These are phyloP conservation scores for Phytophthora pini DNA, from an alignment of 352 stramenopile species.

Conservation along the genomic window DNA sequence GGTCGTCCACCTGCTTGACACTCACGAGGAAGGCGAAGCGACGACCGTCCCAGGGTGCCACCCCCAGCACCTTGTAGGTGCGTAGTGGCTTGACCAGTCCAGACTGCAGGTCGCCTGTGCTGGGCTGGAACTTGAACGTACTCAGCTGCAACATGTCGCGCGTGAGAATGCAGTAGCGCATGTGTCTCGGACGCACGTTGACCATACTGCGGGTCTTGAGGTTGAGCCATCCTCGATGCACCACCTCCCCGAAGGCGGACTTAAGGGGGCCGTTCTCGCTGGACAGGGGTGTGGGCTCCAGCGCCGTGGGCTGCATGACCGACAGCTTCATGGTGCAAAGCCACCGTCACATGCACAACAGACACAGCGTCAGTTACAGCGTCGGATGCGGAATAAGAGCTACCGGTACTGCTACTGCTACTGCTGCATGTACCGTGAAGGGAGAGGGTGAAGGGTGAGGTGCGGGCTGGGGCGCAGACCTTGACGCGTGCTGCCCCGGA, in stretches of 20 bases:
- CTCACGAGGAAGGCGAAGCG: slow-evolving; percentile 82
- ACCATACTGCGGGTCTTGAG: slow-evolving; percentile 90
- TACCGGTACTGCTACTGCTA: not conserved
- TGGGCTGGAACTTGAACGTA: slow-evolving; percentile 90
- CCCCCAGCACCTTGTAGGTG: slow-evolving; percentile 72
- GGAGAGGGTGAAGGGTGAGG: slow-evolving; percentile 16
- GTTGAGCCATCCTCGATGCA: slow-evolving; percentile 84
- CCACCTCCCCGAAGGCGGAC: slow-evolving; percentile 73
- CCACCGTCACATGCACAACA: slow-evolving; percentile 31
- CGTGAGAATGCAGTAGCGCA: slow-evolving; percentile 87
- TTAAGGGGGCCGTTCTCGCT: slow-evolving; percentile 58
- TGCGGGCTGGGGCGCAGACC: slow-evolving; percentile 11
- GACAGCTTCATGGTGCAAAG: slow-evolving; percentile 27
- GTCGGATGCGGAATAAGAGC: not conserved
- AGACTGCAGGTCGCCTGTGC: slow-evolving; percentile 64
- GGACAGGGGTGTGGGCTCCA: slow-evolving; percentile 62
- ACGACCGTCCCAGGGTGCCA: slow-evolving; percentile 74
- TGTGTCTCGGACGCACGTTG: slow-evolving; percentile 83
- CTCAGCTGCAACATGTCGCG: slow-evolving; percentile 66
- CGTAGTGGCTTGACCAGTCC: slow-evolving; percentile 67
- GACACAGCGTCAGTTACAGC: slow-evolving; percentile 1
- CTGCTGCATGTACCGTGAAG: slow-evolving; percentile 11
- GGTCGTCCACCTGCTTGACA: slow-evolving; percentile 69
- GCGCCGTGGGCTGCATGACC: slow-evolving; percentile 42
- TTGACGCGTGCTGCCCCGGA: slow-evolving; percentile 16